Conservation (phyloP, 2,329 filamentous ascomycete species). For the Neonectria sp. region DNA sequence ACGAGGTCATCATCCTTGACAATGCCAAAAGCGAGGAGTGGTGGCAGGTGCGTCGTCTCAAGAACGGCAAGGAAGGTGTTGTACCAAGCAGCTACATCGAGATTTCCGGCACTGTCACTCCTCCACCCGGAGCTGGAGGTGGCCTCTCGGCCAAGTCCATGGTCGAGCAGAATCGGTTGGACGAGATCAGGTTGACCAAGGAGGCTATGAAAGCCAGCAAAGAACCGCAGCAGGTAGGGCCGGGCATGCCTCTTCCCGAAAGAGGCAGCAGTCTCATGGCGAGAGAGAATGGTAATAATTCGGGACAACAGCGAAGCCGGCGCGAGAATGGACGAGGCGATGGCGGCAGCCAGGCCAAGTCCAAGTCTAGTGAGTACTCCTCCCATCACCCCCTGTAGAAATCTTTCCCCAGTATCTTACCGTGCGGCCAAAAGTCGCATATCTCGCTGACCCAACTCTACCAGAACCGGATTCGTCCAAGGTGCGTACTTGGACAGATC, state of each 20-base stretch:
- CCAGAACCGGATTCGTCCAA: constrained; percentile 87
- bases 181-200: constrained; percentile 88
- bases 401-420: neutral
- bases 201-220: constrained; percentile 79
- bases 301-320: constrained; percentile 78
- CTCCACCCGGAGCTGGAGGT: constrained; percentile 65
- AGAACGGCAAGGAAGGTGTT: constrained; percentile 95
- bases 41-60: constrained; percentile 95
- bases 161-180: constrained; percentile 82
- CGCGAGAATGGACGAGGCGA: constrained; percentile 77
- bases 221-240: constrained; percentile 77
- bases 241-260: constrained; percentile 81
- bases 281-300: constrained; percentile 76
- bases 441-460: constrained; percentile 28
- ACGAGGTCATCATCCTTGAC: constrained; percentile 92
- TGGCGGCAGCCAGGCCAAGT: constrained; percentile 65
- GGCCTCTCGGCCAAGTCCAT: constrained; percentile 71
- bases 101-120: constrained; percentile 77
- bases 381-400: neutral
- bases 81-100: constrained; percentile 98
- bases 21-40: constrained; percentile 96
- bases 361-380: constrained; percentile 78
- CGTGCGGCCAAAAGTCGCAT: neutral
- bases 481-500: constrained; percentile 94
- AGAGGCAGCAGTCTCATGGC: constrained; percentile 84